Base-by-base conservation (phyloP, 1,284 basidiomycete species). In the Rhodotorula glutinis region DNA sequence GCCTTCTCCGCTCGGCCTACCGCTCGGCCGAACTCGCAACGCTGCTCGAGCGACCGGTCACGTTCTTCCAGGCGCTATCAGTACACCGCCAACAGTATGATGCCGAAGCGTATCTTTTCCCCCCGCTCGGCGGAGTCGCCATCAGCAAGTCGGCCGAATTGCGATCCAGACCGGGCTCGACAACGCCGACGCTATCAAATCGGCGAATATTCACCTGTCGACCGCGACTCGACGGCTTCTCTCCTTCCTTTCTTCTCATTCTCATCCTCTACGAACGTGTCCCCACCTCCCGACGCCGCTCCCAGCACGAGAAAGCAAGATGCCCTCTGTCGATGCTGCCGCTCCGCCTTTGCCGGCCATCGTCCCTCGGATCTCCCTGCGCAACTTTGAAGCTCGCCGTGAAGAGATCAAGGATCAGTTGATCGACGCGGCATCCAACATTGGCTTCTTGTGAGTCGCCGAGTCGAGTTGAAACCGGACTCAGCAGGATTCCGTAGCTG, bases 401-500 rank as follows among this genome's bases (percentile, higher is more conserved):
- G 63, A 71, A 30, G 74, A 75, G 56, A 77, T 77, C 64, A 72
- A 70, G 51, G 57, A 54, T 3, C 56, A 77, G 57, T 44, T 77
- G 10, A 74, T 77, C 57, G 63, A 64, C 19, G 76, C 76, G 0
- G 72, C 70, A 16, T 56, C 60, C 4, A 64, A 72, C 41, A 69
- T 75, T 30, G 76, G 76, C 16, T 77, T 77, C 66, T 76, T 77
- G 69, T 71, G 53, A 44, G 66, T 46, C 21, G 2, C 13, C 19
- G 25, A 3, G 4, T 19, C 25, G 2, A 30, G 27, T 21, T 25
- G 9, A n/a, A n/a, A n/a, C n/a, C n/a, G n/a, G n/a, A n/a, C 19
- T 4, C n/a, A 5, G 25, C 29, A 23, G n/a, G 33, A 16, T 53
- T 16, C 30, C 19, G 30, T 21, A 16, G 52, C 33, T n/a, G 33